phyloP scores from a whole-genome alignment of 2,329 filamentous ascomycete genomes.

The Fusarium lyarnte region DNA sequence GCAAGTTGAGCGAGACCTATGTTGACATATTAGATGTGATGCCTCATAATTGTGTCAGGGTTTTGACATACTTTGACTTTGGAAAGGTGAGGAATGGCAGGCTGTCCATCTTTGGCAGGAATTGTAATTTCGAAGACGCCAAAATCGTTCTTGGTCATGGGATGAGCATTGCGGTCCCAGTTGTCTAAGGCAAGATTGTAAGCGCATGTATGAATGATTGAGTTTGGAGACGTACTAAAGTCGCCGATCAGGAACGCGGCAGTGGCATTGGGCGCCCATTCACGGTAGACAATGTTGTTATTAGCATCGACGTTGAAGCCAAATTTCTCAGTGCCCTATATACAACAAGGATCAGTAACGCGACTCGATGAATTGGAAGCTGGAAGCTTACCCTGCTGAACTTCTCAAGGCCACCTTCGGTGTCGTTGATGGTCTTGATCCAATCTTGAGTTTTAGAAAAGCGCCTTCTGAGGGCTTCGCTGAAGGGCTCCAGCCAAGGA shows the following conservation, averaged over 20 bases:
- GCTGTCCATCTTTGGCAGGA: constrained; percentile 75
- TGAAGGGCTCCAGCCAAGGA: constrained; percentile 88
- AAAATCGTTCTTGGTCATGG: constrained; percentile 86
- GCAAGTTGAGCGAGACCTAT: constrained; percentile 84
- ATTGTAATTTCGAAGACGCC: constrained; percentile 88
- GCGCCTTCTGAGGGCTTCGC: constrained; percentile 77
- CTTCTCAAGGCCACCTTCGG: constrained; percentile 89
- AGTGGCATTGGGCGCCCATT: constrained; percentile 94
- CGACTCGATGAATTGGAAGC: neutral
- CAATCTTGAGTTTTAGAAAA: constrained; percentile 84
- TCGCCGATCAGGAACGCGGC: constrained; percentile 90
- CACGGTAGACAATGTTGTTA: constrained; percentile 88
- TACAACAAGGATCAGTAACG: constrained; percentile 4
- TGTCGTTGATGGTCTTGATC: constrained; percentile 84
- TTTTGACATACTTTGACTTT: constrained; percentile 82
- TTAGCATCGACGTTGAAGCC: constrained; percentile 84
- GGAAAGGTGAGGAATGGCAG: constrained; percentile 89
- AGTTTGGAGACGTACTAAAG: constrained; percentile 73
- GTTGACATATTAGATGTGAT: constrained; percentile 5
- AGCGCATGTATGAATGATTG: constrained; percentile 31
- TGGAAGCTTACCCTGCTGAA: constrained; percentile 77
- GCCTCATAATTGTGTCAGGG: neutral
- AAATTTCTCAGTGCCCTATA: constrained; percentile 83
- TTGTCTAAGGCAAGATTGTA: constrained; percentile 65
- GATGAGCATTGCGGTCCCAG: constrained; percentile 85